Evolutionary conservation across 306 rosid species (phyloP).

Genomic region (Ziziphus jujuba): DNA sequence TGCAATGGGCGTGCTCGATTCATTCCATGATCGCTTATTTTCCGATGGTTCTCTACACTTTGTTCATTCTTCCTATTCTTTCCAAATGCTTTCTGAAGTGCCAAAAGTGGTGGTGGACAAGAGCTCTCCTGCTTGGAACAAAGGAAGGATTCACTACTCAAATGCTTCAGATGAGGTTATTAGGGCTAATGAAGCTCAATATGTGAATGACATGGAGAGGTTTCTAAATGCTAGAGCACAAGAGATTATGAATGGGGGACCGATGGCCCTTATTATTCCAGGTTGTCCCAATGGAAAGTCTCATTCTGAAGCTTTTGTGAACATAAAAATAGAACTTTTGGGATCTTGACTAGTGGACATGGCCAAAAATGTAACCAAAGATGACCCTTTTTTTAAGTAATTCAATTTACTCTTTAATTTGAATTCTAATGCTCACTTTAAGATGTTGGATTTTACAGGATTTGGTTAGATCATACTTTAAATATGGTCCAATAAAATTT

Average conservation of each 20-base stretch:
- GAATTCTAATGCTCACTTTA: too few species aligned
- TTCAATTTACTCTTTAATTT: background rate
- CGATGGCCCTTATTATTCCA: conserved; percentile 22
- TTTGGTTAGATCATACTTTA: too few species aligned
- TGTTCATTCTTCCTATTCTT: conserved; percentile 21
- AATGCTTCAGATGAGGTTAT: conserved; percentile 10
- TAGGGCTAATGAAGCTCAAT: conserved; percentile 24
- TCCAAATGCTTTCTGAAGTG: conserved; percentile 20
- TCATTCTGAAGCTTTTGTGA: conserved; percentile 8
- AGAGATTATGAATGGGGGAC: conserved; percentile 30
- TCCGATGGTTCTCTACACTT: conserved; percentile 28
- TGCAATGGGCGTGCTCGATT: conserved; percentile 20
- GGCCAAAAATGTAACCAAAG: conserved; percentile 12
- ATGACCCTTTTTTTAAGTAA: too few species aligned
- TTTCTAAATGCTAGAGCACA: conserved; percentile 26
- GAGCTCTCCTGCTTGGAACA: conserved; percentile 30
- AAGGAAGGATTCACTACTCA: conserved; percentile 24
- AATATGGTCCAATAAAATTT: too few species aligned
- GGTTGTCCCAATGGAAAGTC: background rate
- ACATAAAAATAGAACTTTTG: background rate
- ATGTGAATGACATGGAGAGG: conserved; percentile 21
- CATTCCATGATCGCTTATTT: conserved; percentile 19
- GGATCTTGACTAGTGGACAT: conserved; percentile 26
- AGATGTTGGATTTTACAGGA: too few species aligned
- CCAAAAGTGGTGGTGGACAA: conserved; percentile 18